A percentile compares a stretch with the other conserved stretches of the same genome.
These are phyloP conservation scores for Oryza glaberrima DNA, from an alignment of 176 grass and related monocot genomes.

Conservation along the genomic window DNA sequence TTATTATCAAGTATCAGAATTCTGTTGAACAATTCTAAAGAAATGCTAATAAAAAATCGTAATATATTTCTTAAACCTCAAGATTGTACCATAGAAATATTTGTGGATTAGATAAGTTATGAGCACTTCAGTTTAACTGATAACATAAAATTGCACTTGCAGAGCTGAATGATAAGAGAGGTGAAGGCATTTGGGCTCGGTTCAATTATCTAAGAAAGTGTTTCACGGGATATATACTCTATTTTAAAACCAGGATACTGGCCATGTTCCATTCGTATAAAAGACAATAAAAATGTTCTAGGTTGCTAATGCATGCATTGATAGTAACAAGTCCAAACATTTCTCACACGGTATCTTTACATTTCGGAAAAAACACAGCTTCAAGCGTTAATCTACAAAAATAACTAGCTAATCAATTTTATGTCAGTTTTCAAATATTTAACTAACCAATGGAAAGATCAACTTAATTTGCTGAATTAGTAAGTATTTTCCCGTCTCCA, in stretches of 20 bases:
- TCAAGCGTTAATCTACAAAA: constrained; percentile 5
- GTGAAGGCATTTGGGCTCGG: not conserved
- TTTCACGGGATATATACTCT: not conserved
- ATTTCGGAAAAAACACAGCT: not conserved
- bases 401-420: not conserved
- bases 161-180: not conserved
- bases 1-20: constrained; percentile 10
- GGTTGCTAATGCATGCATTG: not conserved
- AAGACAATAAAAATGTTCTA: not conserved
- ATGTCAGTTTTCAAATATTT: not conserved
- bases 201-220: not conserved
- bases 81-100: not conserved
- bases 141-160: not conserved
- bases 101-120: not conserved
- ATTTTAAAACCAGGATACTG: not conserved
- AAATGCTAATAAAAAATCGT: not conserved
- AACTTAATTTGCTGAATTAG: not conserved
- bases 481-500: not conserved
- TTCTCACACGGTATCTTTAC: not conserved
- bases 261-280: not conserved
- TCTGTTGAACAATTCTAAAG: not conserved
- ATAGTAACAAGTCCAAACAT: not conserved
- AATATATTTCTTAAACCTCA: not conserved
- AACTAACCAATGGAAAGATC: constrained; percentile 6
- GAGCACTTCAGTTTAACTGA: not conserved